A percentile compares a stretch with the other conserved stretches of the same genome.
phyloP scores from a whole-genome alignment of 768 basidiomycete species.

The Ramaria rubella region DNA sequence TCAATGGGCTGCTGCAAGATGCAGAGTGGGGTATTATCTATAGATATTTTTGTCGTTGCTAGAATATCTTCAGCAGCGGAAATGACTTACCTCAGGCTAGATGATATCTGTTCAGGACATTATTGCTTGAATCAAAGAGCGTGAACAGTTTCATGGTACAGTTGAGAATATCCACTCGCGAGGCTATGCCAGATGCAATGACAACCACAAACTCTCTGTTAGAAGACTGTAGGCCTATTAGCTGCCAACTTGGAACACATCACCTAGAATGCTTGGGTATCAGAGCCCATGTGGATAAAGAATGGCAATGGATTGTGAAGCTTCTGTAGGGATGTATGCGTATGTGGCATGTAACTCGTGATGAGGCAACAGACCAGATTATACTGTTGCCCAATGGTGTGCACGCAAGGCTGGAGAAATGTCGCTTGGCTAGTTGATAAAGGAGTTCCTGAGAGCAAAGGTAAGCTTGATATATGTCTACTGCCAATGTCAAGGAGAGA shows the following conservation, averaged over 20 bases:
- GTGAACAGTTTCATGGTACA: background rate
- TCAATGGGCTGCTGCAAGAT: no score
- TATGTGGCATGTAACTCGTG: background rate
- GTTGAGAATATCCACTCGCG: conserved; percentile 11
- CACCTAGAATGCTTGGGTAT: background rate
- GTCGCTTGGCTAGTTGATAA: background rate
- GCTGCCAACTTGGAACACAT: background rate
- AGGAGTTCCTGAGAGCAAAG: background rate
- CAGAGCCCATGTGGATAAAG: background rate
- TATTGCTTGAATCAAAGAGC: background rate
- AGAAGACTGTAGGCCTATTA: background rate
- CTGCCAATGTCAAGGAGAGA: background rate
- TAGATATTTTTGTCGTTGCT: no score
- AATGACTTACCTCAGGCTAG: no score
- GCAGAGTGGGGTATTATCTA: no score
- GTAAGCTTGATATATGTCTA: background rate
- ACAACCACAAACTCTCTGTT: conserved; percentile 2
- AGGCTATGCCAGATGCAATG: conserved; percentile 2
- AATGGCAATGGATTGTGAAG: background rate
- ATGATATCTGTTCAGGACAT: no score
- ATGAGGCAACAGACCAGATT: background rate
- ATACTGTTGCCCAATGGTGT: background rate
- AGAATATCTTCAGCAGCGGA: no score
- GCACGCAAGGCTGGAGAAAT: background rate
- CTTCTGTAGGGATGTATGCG: background rate